phyloP scores from a whole-genome alignment of 2,329 filamentous ascomycete genomes.

The Monosporascus sp. region DNA sequence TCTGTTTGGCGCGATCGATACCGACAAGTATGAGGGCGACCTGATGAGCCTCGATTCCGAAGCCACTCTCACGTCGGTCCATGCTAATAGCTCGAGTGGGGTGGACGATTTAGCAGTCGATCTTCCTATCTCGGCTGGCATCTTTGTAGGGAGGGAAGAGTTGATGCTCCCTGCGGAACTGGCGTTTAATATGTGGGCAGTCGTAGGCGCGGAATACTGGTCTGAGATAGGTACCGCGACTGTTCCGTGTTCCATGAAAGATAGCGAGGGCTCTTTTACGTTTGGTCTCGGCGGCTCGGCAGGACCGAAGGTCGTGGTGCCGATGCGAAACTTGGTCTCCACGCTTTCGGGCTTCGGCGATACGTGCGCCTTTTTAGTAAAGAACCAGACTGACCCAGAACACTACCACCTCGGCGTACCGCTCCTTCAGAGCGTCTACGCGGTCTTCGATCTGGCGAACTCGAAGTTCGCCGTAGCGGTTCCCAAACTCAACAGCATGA shows the following conservation, averaged over 20 bases:
- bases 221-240: not conserved
- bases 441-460: not conserved
- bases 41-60: not conserved
- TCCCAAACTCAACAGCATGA: not conserved
- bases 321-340: not conserved
- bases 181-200: not conserved
- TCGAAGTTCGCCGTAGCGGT: not conserved
- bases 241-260: not conserved
- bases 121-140: not conserved
- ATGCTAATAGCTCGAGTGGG: not conserved
- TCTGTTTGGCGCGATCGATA: no score
- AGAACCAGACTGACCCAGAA: not conserved
- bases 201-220: not conserved
- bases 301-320: not conserved
- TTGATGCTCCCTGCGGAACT: not conserved
- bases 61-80: not conserved
- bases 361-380: not conserved
- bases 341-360: not conserved
- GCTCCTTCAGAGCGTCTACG: not conserved
- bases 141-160: not conserved
- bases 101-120: not conserved
- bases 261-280: not conserved
- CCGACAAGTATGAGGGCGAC: no score
- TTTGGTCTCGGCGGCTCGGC: not conserved
- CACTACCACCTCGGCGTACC: not conserved